Evolutionary conservation across 192 early-diverging fungal species (phyloP).

Genomic region (Phlyctochytrium planicorne): DNA sequence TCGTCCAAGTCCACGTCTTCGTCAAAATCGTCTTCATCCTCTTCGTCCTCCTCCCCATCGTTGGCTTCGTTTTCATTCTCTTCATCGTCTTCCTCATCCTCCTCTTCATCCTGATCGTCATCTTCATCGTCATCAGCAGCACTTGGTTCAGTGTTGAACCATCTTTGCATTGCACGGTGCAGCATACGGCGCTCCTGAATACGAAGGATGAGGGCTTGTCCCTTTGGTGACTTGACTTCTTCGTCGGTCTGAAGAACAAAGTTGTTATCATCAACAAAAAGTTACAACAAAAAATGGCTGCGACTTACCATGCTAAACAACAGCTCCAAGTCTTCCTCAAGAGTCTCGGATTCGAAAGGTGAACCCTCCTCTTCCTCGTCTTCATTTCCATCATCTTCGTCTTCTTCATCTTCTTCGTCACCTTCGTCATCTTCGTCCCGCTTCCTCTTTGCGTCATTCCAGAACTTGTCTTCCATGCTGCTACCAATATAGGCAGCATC

Average conservation of each 20-base stretch:
- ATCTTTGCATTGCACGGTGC: background rate
- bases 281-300: no score
- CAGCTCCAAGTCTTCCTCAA: background rate
- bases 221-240: no score
- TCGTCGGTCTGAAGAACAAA: no score
- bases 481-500: background rate
- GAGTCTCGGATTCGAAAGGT: background rate
- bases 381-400: background rate
- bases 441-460: no score
- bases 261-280: no score
- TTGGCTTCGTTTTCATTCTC: background rate
- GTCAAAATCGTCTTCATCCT: background rate
- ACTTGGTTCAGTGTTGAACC: background rate
- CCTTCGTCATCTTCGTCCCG: background rate
- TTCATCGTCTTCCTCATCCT: background rate
- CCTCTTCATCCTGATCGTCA: background rate
- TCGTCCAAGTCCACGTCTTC: background rate
- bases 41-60: background rate
- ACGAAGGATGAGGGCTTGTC: background rate
- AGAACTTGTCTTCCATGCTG: background rate
- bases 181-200: background rate
- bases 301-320: background rate
- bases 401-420: background rate
- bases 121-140: background rate
- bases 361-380: background rate